Evolutionary conservation across 2,329 filamentous ascomycete species (phyloP).

Genomic region (Cladobotryum mycophilum): DNA sequence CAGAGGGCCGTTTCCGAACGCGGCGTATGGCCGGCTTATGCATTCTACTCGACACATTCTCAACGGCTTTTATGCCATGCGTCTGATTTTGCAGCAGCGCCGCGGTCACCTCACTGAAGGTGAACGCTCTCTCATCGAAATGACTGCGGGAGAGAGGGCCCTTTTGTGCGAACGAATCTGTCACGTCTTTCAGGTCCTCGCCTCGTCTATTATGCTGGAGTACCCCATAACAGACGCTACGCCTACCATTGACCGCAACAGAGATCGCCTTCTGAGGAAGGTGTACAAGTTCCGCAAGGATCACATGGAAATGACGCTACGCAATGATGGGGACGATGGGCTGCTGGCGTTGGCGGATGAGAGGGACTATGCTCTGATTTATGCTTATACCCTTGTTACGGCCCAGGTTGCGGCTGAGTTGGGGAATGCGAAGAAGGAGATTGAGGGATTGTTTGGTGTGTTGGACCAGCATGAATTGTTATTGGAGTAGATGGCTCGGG

Average conservation of each 20-base stretch:
- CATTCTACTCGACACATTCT: constrained; percentile 76
- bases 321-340: constrained; percentile 14
- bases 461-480: constrained; percentile 54
- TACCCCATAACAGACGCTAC: constrained; percentile 87
- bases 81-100: constrained; percentile 80
- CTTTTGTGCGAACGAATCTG: constrained; percentile 84
- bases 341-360: constrained; percentile 50
- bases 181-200: constrained; percentile 80
- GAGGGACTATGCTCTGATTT: constrained; percentile 83
- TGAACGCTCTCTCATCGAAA: constrained; percentile 72
- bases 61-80: constrained; percentile 95
- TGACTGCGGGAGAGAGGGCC: constrained; percentile 71
- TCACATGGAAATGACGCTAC: constrained; percentile 36
- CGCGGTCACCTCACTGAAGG: constrained; percentile 64
- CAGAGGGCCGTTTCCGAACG: constrained; percentile 75
- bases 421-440: constrained; percentile 51
- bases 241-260: constrained; percentile 71
- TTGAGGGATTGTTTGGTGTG: constrained; percentile 58
- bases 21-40: constrained; percentile 67
- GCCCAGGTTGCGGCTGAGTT: constrained; percentile 61
- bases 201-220: constrained; percentile 88
- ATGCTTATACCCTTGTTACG: constrained; percentile 76
- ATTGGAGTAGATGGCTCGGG: constrained; percentile 39
- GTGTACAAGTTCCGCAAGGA: constrained; percentile 81
- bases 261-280: constrained; percentile 78